Conservation (phyloP, 2,329 filamentous ascomycete genomes). For the Aspergillus pseudotamarii region DNA sequence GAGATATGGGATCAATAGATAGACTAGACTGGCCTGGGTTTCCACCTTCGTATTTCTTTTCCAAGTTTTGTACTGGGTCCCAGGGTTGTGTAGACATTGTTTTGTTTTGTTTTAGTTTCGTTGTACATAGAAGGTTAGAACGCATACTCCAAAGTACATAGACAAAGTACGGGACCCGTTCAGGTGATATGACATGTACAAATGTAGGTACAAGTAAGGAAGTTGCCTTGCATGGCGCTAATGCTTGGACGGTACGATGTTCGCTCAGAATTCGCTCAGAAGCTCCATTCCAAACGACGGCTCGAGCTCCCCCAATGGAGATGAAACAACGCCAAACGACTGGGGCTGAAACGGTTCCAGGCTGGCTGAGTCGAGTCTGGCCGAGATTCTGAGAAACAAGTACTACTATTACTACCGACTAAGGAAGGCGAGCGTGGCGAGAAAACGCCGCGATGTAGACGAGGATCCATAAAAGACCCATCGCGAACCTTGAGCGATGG, state of each 20-base stretch:
- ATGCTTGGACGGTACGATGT: conserved; percentile 4
- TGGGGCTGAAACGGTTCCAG: not conserved
- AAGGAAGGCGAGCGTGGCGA: not conserved
- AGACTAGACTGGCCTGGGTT: not conserved
- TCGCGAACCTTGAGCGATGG: conserved; percentile 3
- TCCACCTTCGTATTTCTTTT: not conserved
- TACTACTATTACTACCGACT: not conserved
- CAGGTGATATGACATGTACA: conserved; percentile 11
- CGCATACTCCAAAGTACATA: conserved; percentile 5
- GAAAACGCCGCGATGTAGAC: not conserved
- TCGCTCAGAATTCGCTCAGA: not conserved
- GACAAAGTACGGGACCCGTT: conserved; percentile 2
- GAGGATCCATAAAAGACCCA: not conserved
- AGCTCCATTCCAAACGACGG: not conserved
- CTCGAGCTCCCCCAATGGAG: not conserved
- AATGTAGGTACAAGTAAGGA: conserved; percentile 6
- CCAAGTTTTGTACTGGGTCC: not conserved
- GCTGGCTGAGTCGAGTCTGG: conserved; percentile 1
- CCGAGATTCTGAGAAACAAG: not conserved
- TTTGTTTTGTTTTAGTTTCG: not conserved
- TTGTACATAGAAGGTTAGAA: conserved; percentile 9
- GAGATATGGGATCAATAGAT: not conserved
- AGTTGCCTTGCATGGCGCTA: conserved; percentile 17
- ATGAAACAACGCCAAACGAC: conserved; percentile 4
- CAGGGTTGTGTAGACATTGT: not conserved